A percentile compares a stretch with the other conserved stretches of the same genome.
Conservation (phyloP, 2,329 filamentous ascomycete genomes). For the Sordariomycetes sp. region DNA sequence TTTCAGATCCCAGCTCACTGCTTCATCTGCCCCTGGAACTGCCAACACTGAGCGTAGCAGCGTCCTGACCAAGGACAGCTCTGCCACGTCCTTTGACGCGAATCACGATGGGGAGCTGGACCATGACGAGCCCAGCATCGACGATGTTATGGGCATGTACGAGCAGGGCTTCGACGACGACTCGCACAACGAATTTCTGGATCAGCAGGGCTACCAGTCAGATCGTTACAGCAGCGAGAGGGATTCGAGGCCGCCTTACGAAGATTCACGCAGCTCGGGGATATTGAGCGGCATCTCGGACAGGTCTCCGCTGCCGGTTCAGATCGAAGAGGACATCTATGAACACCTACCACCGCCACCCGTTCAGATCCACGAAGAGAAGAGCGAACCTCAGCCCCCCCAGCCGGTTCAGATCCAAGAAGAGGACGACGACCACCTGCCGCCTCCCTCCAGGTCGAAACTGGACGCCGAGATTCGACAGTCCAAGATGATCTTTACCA, state of each 20-base stretch:
- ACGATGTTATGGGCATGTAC: slow-evolving; percentile 64
- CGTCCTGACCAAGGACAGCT: slow-evolving; percentile 70
- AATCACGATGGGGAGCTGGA: slow-evolving; percentile 17
- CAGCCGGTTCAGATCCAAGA: background rate
- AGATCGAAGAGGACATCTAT: too few relatives aligned
- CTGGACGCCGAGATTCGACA: slow-evolving; percentile 27
- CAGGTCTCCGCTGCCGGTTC: too few relatives aligned
- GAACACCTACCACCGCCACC: too few relatives aligned
- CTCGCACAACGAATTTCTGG: slow-evolving; percentile 21
- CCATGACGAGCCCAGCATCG: slow-evolving; percentile 49
- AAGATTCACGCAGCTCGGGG: too few relatives aligned
- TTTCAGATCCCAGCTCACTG: slow-evolving; percentile 45
- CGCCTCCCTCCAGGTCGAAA: slow-evolving; percentile 12
- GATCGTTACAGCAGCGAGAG: too few relatives aligned
- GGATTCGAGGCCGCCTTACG: too few relatives aligned
- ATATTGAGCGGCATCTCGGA: too few relatives aligned
- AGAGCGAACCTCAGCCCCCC: background rate
- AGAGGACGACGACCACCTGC: slow-evolving; percentile 10
- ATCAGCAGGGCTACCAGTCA: too few relatives aligned
- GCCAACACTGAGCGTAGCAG: slow-evolving; percentile 75
- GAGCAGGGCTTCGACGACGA: slow-evolving; percentile 49
- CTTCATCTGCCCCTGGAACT: slow-evolving; percentile 49
- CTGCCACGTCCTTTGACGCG: slow-evolving; percentile 51
- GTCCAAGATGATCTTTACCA: slow-evolving; percentile 29
- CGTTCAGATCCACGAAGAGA: background rate